phyloP scores from a whole-genome alignment of 2,329 filamentous ascomycete genomes.

The Venturia oleaginea region DNA sequence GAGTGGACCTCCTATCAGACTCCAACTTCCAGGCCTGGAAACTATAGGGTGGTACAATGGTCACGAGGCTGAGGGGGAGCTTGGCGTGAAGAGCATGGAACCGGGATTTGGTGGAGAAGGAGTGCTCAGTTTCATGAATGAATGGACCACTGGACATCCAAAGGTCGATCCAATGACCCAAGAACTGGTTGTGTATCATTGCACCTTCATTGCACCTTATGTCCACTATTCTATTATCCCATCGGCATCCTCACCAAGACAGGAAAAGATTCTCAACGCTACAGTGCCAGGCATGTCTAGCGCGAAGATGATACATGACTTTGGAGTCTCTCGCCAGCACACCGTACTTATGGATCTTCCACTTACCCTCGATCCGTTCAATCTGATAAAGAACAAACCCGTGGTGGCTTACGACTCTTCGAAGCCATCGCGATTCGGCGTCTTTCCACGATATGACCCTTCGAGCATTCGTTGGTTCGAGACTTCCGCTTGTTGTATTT shows the following conservation, averaged over 20 bases:
- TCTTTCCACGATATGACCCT: slow-evolving; percentile 56
- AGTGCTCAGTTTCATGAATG: slow-evolving; percentile 52
- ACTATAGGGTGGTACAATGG: slow-evolving; percentile 66
- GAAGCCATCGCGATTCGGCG: slow-evolving; percentile 52
- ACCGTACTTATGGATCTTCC: slow-evolving; percentile 64
- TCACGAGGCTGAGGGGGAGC: slow-evolving; percentile 43
- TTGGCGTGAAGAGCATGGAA: slow-evolving; percentile 23
- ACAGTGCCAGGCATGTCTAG: slow-evolving; percentile 52
- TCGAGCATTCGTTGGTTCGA: slow-evolving; percentile 55
- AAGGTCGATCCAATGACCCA: slow-evolving; percentile 55
- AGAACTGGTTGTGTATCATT: slow-evolving; percentile 60
- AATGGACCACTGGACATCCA: slow-evolving; percentile 64
- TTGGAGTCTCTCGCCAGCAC: slow-evolving; percentile 54
- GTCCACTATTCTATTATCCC: slow-evolving; percentile 57
- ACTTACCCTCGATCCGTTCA: slow-evolving; percentile 54
- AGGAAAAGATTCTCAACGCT: slow-evolving; percentile 37
- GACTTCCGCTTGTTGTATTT: slow-evolving; percentile 59
- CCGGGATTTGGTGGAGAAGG: slow-evolving; percentile 46
- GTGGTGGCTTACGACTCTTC: slow-evolving; percentile 52
- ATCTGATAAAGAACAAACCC: slow-evolving; percentile 47
- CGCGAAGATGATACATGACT: slow-evolving; percentile 70
- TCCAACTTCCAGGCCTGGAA: slow-evolving; percentile 54
- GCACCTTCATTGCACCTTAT: slow-evolving; percentile 55
- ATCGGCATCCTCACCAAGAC: slow-evolving; percentile 13
- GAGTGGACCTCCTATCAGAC: slow-evolving; percentile 59